Conservation (phyloP, 768 basidiomycete species). For the Phylloporus sp. region DNA sequence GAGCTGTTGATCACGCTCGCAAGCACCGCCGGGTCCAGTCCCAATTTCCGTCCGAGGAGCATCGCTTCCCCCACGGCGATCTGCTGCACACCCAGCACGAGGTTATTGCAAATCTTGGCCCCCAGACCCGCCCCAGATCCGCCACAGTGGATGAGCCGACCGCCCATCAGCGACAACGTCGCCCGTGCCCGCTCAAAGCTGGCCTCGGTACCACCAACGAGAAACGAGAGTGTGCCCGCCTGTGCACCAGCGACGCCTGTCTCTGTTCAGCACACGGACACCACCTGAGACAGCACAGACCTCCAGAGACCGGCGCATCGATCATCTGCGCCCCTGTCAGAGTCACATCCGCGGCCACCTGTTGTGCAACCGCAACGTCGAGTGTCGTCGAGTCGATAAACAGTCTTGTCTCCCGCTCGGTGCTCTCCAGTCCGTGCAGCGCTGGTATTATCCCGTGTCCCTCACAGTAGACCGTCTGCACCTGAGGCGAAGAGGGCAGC, state of each 20-base stretch:
- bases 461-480: slow-evolving; percentile 66
- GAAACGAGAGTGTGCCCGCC: slow-evolving; percentile 85
- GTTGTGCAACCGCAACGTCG: slow-evolving; percentile 70
- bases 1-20: slow-evolving; percentile 84
- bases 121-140: slow-evolving; percentile 76
- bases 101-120: slow-evolving; percentile 91
- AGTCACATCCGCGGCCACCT: slow-evolving; percentile 54
- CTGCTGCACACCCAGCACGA: slow-evolving; percentile 74
- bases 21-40: slow-evolving; percentile 70
- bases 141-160: slow-evolving; percentile 79
- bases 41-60: slow-evolving; percentile 80
- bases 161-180: slow-evolving; percentile 71
- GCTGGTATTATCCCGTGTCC: slow-evolving; percentile 62
- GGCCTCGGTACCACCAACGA: slow-evolving; percentile 73
- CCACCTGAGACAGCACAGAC: slow-evolving; percentile 38
- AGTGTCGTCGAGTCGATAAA: slow-evolving; percentile 91
- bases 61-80: slow-evolving; percentile 87
- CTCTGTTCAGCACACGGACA: slow-evolving; percentile 5
- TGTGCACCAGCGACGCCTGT: slow-evolving; percentile 82
- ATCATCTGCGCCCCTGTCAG: slow-evolving; percentile 68
- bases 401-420: slow-evolving; percentile 45
- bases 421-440: slow-evolving; percentile 44
- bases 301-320: slow-evolving; percentile 94
- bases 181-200: slow-evolving; percentile 58
- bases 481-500: slow-evolving; percentile 90